Base-by-base conservation (phyloP, 805 yeast genomes). In the Barnettozyma vustinii region DNA sequence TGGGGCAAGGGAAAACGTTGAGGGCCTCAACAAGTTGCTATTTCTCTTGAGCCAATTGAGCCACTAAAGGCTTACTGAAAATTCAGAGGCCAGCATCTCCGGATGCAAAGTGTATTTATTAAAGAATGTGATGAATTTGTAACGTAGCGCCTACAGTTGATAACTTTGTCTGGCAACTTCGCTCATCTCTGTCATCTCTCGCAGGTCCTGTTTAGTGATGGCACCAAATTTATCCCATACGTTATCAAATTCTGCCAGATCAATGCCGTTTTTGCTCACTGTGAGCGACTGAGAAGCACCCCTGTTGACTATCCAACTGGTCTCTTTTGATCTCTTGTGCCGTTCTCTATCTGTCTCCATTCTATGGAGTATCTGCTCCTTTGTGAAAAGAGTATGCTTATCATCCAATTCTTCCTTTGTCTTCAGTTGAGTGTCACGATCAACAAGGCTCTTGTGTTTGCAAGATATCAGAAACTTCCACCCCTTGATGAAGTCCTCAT, bases 271-370 rank as follows among this genome's bases (percentile, higher is more conserved):
- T 25, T 44, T 50, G 47, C 27, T 46, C 8, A 40, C 36, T 9
- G 19, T 26, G 26, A 26, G 19, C 9, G 42, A 30, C 20, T 18
- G 43, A 16, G 21, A 13, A 13, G 64, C 64, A 1, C 75, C 71
- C 50, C 87, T 66, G 30, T 72, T 74, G 1, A 84, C 80, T 9
- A 82, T 75, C 96, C 97, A 89, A 20, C 81, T 71, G 10, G 76
- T 79, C 59, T 92, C 97, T 57, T 91, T 89, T 13, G 85, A 77
- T 54, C 87, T 76, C 62, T 92, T 92, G 60, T 88, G 90, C 49
- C 96, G 72, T 63, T 92, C 99, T 56, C 99, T 72, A 63, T 92
- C 98, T 53, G 84, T 91, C 62, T 92, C 97, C 83, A 92, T 89
- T 51, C 98, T 71, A 35, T 79, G 75, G 16, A 89, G 62, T 16